These are phyloP conservation scores for Talaromyces sp. DNA, from an alignment of 2,329 filamentous ascomycete species.

Conservation along the genomic window DNA sequence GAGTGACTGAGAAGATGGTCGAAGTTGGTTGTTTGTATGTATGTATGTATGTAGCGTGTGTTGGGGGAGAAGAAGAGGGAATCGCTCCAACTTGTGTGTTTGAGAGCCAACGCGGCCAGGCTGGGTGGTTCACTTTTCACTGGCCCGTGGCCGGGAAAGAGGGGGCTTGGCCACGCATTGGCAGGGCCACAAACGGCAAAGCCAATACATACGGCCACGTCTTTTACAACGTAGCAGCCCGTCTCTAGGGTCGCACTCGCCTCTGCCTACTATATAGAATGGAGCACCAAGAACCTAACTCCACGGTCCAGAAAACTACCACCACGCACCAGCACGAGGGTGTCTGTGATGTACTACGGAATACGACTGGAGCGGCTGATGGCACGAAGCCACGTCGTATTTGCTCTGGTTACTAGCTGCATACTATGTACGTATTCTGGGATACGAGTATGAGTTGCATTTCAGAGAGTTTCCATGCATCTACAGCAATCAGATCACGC, in stretches of 20 bases:
- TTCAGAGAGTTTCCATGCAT: too few species aligned
- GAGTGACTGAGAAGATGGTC: constrained; percentile 1
- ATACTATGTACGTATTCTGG: neutral
- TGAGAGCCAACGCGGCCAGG: neutral
- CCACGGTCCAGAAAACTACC: neutral
- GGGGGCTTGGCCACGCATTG: neutral
- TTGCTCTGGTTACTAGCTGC: neutral
- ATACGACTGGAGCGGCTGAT: neutral
- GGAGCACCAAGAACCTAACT: neutral
- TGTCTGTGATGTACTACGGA: neutral
- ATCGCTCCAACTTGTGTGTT: neutral
- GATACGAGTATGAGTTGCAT: neutral
- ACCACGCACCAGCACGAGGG: neutral
- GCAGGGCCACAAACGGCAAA: neutral
- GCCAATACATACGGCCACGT: neutral
- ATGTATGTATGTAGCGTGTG: neutral
- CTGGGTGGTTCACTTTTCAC: neutral
- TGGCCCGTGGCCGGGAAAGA: neutral
- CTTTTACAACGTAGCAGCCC: neutral
- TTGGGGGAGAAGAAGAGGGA: neutral
- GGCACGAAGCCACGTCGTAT: neutral
- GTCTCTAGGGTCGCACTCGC: neutral
- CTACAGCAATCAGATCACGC: too few species aligned
- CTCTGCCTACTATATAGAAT: too few species aligned
- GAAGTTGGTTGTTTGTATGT: neutral